Evolutionary conservation across 176 grass and related monocot species (phyloP).

Genomic region (Lolium perenne): DNA sequence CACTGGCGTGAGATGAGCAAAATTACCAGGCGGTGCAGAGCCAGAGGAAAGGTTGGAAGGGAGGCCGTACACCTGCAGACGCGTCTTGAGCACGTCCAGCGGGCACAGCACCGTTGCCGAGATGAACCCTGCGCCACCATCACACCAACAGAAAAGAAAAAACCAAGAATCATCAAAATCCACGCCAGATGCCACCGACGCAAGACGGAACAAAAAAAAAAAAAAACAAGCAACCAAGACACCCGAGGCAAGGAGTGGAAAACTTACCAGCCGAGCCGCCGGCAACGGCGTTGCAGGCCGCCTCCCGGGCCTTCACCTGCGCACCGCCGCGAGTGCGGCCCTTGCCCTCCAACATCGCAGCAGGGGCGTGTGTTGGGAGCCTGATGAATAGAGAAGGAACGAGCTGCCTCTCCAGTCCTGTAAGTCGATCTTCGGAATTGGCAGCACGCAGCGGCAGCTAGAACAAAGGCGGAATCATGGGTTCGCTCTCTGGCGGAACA

Average conservation of each 20-base stretch:
- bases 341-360: conserved; percentile 37
- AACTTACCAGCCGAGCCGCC: conserved; percentile 69
- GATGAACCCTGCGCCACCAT: conserved; percentile 55
- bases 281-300: conserved; percentile 62
- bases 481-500: conserved; percentile 11
- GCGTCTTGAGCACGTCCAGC: conserved; percentile 89
- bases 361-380: background rate
- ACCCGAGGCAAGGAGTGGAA: background rate
- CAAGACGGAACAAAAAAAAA: background rate
- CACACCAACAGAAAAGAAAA: background rate
- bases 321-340: conserved; percentile 17
- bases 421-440: conserved; percentile 26
- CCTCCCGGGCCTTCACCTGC: conserved; percentile 42
- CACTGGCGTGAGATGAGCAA: background rate
- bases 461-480: background rate
- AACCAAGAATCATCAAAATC: conserved; percentile 16
- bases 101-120: conserved; percentile 86
- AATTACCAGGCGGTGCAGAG: conserved; percentile 7
- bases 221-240: background rate
- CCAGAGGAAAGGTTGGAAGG: conserved; percentile 47
- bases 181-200: too few species aligned
- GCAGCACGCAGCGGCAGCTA: background rate
- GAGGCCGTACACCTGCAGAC: conserved; percentile 87
- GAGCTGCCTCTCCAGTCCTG: background rate
- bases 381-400: background rate